These are phyloP conservation scores for Chlamydomonas eustigma DNA, from an alignment of 139 green algal genomes.

Conservation along the genomic window DNA sequence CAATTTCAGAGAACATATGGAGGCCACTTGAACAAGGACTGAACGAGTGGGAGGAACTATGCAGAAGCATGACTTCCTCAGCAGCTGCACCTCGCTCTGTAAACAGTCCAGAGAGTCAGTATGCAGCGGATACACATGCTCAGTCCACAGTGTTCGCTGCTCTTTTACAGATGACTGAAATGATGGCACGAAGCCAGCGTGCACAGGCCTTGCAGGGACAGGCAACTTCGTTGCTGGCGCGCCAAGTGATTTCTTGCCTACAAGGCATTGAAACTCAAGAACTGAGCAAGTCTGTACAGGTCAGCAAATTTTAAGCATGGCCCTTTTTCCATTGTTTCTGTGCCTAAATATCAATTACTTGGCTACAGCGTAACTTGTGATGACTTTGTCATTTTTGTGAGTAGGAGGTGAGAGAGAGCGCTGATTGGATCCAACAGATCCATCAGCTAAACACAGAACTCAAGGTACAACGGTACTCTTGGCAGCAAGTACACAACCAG, in stretches of 20 bases:
- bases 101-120: neutral
- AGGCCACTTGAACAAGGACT: neutral
- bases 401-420: neutral
- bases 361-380: no score
- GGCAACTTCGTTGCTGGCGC: constrained; percentile 5
- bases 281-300: constrained; percentile 1
- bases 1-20: no score
- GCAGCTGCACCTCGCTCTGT: neutral
- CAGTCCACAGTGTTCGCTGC: neutral
- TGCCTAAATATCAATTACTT: no score
- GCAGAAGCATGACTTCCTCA: neutral
- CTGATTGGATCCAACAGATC: neutral
- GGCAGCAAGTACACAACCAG: neutral
- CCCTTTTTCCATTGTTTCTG: no score
- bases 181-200: constrained; percentile 11
- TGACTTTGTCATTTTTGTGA: no score
- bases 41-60: constrained; percentile 7
- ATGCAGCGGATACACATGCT: neutral
- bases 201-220: neutral
- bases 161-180: neutral
- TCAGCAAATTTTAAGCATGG: no score
- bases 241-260: constrained; percentile 4
- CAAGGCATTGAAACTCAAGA: neutral
- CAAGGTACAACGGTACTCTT: constrained; percentile 4
- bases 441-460: constrained; percentile 8